Evolutionary conservation across 176 grass and related monocot species (phyloP).

Genomic region (Phragmites australis): DNA sequence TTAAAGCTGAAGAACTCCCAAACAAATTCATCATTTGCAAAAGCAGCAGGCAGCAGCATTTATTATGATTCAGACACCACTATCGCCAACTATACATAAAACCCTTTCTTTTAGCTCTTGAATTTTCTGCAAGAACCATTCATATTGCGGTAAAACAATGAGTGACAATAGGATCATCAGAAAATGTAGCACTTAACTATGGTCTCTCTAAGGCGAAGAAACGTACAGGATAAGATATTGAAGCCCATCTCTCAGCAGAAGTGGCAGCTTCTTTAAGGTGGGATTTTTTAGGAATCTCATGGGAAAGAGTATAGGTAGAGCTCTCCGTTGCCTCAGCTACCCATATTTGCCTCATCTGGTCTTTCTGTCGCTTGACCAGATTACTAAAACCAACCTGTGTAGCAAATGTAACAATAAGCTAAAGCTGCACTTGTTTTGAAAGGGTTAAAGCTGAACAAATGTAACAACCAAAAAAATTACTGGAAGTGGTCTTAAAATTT

Average conservation of each 20-base stretch:
- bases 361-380: conserved; percentile 74
- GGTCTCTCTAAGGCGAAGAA: conserved; percentile 22
- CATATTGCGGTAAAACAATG: not conserved
- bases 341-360: conserved; percentile 79
- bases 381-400: conserved; percentile 90
- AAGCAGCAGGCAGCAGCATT: not conserved
- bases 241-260: conserved; percentile 74
- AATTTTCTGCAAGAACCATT: conserved; percentile 55
- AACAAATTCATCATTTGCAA: conserved; percentile 31
- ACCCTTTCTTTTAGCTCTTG: conserved; percentile 66
- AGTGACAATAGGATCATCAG: conserved; percentile 16
- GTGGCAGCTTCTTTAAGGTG: conserved; percentile 68
- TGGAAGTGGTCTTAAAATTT: not conserved
- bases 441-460: conserved; percentile 31
- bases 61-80: conserved; percentile 41
- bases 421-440: conserved; percentile 22
- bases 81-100: conserved; percentile 58
- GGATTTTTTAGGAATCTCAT: conserved; percentile 62
- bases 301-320: conserved; percentile 58
- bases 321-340: conserved; percentile 76
- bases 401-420: conserved; percentile 36
- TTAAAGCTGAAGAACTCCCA: not conserved
- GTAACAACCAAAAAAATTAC: not conserved
- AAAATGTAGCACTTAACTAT: conserved; percentile 18
- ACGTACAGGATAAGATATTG: conserved; percentile 62